Percentiles rank a stretch among this genome's conserved stretches.
Evolutionary conservation across 225 moss, liverwort and hornwort species (phyloP).

Genomic region (Climacium dendroides): DNA sequence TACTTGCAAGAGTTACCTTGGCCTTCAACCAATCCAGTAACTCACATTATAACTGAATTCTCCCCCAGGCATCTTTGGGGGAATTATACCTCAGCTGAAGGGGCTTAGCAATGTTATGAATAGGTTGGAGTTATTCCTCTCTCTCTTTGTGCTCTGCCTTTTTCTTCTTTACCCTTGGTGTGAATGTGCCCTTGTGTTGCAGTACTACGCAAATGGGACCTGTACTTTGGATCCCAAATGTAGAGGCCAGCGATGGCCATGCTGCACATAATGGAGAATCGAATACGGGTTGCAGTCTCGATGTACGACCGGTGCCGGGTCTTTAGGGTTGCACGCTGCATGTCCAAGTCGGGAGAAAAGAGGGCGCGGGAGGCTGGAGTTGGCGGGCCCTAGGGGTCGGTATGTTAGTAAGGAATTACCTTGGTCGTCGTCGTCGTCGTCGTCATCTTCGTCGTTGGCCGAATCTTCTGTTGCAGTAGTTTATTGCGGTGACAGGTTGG

Average conservation of each 20-base stretch:
- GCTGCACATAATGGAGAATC: background rate
- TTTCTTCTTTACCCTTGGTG: background rate
- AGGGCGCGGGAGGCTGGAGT: background rate
- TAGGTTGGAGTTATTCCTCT: background rate
- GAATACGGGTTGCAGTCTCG: background rate
- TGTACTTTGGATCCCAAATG: background rate
- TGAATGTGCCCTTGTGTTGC: background rate
- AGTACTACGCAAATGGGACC: background rate
- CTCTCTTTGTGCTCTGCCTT: background rate
- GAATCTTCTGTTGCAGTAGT: background rate
- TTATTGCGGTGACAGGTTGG: background rate
- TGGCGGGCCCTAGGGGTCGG: background rate
- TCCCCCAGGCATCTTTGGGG: too few species aligned
- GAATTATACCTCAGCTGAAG: too few species aligned
- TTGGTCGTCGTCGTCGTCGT: background rate
- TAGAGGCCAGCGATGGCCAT: background rate
- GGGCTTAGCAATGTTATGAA: too few species aligned
- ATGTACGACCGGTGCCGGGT: background rate
- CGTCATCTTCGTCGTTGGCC: background rate
- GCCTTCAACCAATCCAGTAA: too few species aligned
- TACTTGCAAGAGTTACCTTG: too few species aligned
- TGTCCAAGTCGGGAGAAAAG: background rate
- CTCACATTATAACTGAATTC: too few species aligned
- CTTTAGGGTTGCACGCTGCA: background rate
- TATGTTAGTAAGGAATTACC: background rate